Conservation (phyloP, 2,329 filamentous ascomycete genomes). For the Aspergillus sp. region DNA sequence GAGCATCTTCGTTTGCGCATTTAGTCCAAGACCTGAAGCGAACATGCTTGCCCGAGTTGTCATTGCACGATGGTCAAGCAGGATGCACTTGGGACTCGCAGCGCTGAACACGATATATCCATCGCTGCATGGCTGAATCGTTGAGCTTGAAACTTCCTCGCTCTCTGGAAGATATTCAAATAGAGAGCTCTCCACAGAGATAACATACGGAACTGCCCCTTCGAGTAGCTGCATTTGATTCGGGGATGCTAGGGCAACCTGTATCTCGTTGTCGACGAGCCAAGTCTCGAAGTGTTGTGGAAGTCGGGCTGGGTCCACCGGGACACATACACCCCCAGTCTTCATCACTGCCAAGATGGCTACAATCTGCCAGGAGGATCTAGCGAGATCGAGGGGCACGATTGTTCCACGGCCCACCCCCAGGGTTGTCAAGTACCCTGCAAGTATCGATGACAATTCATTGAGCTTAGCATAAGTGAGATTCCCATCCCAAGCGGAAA, state of each 20-base stretch:
- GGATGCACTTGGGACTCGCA: slow-evolving; percentile 36
- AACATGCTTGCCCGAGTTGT: slow-evolving; percentile 34
- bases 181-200: slow-evolving; percentile 35
- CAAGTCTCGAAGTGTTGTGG: slow-evolving; percentile 41
- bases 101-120: slow-evolving; percentile 41
- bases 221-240: slow-evolving; percentile 43
- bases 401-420: slow-evolving; percentile 31
- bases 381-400: slow-evolving; percentile 32
- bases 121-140: slow-evolving; percentile 21
- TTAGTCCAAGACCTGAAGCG: slow-evolving; percentile 26
- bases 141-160: slow-evolving; percentile 10
- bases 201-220: slow-evolving; percentile 44
- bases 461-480: slow-evolving; percentile 39
- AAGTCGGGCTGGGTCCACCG: slow-evolving; percentile 37
- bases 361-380: slow-evolving; percentile 33
- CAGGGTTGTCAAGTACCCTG: slow-evolving; percentile 32
- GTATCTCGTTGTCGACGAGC: slow-evolving; percentile 41
- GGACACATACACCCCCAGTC: slow-evolving; percentile 35
- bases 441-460: slow-evolving; percentile 35
- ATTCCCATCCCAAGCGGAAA: slow-evolving; percentile 36
- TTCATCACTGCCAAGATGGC: slow-evolving; percentile 34
- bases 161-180: slow-evolving; percentile 35
- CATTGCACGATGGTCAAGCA: slow-evolving; percentile 40
- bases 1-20: slow-evolving; percentile 31
- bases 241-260: slow-evolving; percentile 44